Evolutionary conservation across 129 eudicot genomes (phyloP), one percentile per base, ranked within the genome.

Genomic region (Oenanthe sinensis): DNA sequence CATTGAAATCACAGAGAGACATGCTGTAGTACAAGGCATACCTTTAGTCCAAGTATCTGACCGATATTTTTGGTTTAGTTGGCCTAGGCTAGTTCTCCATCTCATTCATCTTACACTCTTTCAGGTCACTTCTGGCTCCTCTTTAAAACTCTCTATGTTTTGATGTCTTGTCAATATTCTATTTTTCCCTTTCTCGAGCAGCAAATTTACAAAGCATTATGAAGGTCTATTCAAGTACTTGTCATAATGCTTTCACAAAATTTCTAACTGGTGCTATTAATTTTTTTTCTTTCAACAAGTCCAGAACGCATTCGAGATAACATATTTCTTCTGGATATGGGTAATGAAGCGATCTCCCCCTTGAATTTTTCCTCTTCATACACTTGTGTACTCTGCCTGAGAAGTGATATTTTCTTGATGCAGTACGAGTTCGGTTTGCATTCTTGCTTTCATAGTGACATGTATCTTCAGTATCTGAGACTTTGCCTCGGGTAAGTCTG

Each of bases 261-360:
- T 50, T 73, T 17, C 58, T 39, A 79, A 42, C 55, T 58, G 26
- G 36, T 55, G 63, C 42, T 52, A 58, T 75, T n/a, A 2, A 8
- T 60, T 8, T 12, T 62, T 55, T 62, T 47, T 77, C 69, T 77
- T 72, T 15, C 6, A 12, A 78, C 6, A 12, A 78, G 74, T 85
- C 11, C 98, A 93, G 97, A 95, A 95, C 79, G 92, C 98, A 33
- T 95, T 95, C 75, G 98, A 95, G 87, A 87, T 95, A 82, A 95
- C 98, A 46, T 89, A 90, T 79, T 95, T 95, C 89, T 81, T 95
- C 39, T 95, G 98, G 97, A 95, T 87, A 78, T 80, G 89, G 96
- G 98, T 95, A 94, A 84, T 22, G 46, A 71, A 71, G 76, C 22
- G 2, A 42, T 81, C 78, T 73, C 69, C 60, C 19, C 43, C 45